Evolutionary conservation across 1,139 yeast genomes (phyloP).

Genomic region (Spathaspora jeffriesii): DNA sequence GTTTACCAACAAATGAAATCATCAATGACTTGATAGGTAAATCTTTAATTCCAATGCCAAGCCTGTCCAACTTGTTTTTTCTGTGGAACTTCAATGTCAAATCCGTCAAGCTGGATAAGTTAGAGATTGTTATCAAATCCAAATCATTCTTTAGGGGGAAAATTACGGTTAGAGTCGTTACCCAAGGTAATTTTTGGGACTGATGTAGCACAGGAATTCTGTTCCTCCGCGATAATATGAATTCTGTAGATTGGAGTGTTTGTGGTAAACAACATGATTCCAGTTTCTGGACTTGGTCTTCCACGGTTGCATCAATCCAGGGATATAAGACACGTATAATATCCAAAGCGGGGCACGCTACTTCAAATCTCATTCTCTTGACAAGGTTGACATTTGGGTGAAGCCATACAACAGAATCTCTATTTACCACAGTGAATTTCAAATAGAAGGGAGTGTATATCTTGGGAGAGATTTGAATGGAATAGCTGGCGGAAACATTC

Average conservation of each 20-base stretch:
- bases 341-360: not conserved
- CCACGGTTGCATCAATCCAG: not conserved
- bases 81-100: not conserved
- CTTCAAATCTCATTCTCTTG: not conserved
- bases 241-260: not conserved
- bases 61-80: not conserved
- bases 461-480: not conserved
- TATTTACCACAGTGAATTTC: not conserved
- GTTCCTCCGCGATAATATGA: not conserved
- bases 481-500: not conserved
- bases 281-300: not conserved
- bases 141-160: not conserved
- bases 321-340: not conserved
- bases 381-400: not conserved
- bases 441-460: not conserved
- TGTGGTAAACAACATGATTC: not conserved
- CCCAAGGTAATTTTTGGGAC: not conserved
- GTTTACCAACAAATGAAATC: not conserved
- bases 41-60: not conserved
- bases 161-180: not conserved
- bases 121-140: not conserved
- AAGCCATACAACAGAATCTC: not conserved
- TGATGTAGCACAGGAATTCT: not conserved
- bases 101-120: not conserved
- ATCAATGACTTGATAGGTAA: not conserved